These are phyloP conservation scores for Madurella mycetomatis DNA, from an alignment of 2,329 filamentous ascomycete genomes.

Conservation along the genomic window DNA sequence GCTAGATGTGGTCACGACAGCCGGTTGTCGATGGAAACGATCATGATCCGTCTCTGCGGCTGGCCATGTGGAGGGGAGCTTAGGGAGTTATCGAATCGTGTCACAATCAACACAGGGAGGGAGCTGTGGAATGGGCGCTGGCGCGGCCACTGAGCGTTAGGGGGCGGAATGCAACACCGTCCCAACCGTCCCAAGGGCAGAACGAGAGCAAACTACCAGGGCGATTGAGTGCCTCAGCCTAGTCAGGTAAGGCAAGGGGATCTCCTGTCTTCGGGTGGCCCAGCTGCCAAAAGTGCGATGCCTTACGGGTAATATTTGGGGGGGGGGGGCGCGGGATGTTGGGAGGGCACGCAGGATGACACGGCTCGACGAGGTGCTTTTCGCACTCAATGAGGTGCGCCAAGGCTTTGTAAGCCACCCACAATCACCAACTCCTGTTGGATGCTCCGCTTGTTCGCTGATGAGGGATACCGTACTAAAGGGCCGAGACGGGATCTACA, in stretches of 20 bases:
- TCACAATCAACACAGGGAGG: not conserved
- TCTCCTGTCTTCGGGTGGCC: not conserved
- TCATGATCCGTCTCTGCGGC: conserved; percentile 16
- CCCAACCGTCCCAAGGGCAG: no score
- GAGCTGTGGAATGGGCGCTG: conserved; percentile 1
- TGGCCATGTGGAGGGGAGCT: conserved; percentile 16
- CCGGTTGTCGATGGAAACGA: conserved; percentile 10
- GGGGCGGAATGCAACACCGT: no score
- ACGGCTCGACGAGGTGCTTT: not conserved
- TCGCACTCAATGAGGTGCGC: conserved; percentile 8
- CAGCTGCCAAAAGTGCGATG: conserved; percentile 1
- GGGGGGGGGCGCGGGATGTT: conserved; percentile 8
- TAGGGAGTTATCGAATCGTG: conserved; percentile 2
- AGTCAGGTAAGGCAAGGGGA: no score
- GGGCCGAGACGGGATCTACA: not conserved
- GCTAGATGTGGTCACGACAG: conserved; percentile 13
- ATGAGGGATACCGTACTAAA: not conserved
- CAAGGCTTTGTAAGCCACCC: conserved; percentile 18
- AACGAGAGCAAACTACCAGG: no score
- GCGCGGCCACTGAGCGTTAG: not conserved
- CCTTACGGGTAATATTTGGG: not conserved
- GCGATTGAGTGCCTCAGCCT: no score
- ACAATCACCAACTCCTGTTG: not conserved
- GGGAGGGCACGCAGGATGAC: not conserved
- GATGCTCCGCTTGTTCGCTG: not conserved